Conservation (phyloP, 352 stramenopile species). For the Globisporangium recalcitrans region DNA sequence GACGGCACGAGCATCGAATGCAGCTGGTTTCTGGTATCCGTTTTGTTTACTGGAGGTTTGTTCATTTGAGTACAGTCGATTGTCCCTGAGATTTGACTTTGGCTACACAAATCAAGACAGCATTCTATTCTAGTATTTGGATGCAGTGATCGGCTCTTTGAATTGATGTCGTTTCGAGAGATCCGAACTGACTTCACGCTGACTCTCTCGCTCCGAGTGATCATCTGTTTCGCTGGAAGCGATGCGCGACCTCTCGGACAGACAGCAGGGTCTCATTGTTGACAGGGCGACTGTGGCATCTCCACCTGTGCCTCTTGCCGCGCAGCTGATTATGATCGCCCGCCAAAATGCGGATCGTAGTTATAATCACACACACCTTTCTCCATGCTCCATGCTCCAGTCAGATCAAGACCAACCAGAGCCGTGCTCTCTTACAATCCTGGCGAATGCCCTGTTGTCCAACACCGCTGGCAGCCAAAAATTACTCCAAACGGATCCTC, state of each 20-base stretch:
- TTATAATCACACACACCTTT: not conserved
- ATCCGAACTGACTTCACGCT: not conserved
- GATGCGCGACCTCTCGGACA: not conserved
- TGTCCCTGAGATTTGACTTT: not conserved
- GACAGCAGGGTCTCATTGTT: not conserved
- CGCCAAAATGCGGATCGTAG: not conserved
- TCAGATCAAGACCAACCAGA: not conserved
- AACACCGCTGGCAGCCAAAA: not conserved
- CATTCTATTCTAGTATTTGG: not conserved
- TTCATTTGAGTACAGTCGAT: not conserved
- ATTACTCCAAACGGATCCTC: not conserved
- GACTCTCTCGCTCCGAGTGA: not conserved
- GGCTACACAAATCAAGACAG: not conserved
- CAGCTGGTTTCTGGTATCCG: not conserved
- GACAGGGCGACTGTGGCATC: not conserved
- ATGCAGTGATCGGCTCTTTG: not conserved
- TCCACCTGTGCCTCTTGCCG: not conserved
- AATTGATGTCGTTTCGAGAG: not conserved
- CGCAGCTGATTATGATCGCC: conserved; percentile 4
- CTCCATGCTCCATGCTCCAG: too few relatives aligned
- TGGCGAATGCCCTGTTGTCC: not conserved
- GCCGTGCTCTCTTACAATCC: not conserved
- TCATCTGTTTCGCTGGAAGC: not conserved
- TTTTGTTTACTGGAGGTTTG: not conserved
- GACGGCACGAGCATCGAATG: not conserved